Evolutionary conservation across 768 basidiomycete species (phyloP), one percentile per base, ranked within the genome.

Genomic region (Tephrocybe rancida): DNA sequence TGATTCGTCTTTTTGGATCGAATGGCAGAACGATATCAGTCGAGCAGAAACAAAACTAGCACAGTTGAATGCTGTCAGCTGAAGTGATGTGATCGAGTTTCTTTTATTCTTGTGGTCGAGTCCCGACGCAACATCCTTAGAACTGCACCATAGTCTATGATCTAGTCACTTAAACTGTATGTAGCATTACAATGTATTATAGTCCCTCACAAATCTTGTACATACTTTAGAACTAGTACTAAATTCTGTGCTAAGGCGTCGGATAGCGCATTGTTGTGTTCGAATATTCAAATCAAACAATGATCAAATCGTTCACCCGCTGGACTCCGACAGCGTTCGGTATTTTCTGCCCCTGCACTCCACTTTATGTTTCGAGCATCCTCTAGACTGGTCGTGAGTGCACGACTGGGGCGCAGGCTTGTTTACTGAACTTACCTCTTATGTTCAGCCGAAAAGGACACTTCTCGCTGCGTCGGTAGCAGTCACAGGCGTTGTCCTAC

Each of bases 21-120:
- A 64, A 22, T 82, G 82, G 82, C 25, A 14, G 3, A 47, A n/a
- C 32, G 79, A 80, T 39, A 68, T 80, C 58, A 56, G 54, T 4
- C 68, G 69, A 42, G 73, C 72, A 1, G 66, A 74, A 54, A 57
- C 55, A 42, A 73, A 70, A 16, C 35, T 37, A 13, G 35, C 10
- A 6, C 8, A 37, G 50, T 60, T 79, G n/a, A 52, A 61, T 27
- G 21, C n/a, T n/a, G n/a, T n/a, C n/a, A n/a, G n/a, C n/a, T n/a
- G n/a, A n/a, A n/a, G n/a, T n/a, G n/a, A n/a, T n/a, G n/a, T n/a
- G n/a, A n/a, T n/a, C n/a, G n/a, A n/a, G n/a, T n/a, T n/a, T n/a
- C n/a, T n/a, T n/a, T n/a, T n/a, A n/a, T n/a, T n/a, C n/a, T n/a
- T n/a, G n/a, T n/a, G n/a, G n/a, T n/a, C n/a, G n/a, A n/a, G n/a